Base-by-base conservation (phyloP, 495 filamentous ascomycete genomes). In the Neurospora intermedia region DNA sequence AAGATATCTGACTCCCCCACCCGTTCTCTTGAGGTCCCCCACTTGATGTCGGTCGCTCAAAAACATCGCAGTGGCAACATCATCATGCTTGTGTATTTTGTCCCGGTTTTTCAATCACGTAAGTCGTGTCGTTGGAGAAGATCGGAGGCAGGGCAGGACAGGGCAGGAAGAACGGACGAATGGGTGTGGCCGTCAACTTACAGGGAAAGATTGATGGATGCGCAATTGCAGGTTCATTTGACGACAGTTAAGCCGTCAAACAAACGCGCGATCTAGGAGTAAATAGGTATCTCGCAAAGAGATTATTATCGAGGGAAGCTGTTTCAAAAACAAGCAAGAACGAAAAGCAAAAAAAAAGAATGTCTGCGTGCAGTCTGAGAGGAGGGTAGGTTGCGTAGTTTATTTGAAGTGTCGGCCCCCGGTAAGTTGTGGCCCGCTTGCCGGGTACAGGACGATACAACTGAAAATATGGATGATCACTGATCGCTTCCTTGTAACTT, bases 171-270 rank as follows among this genome's bases (percentile, higher is more conserved):
- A 38, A 39, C 20, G 62, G 18, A 45, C 45, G 66, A 35, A 48
- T 35, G 9, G 70, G 27, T 62, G 48, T 15, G 18, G 13, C 2
- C 46, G 75, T 70, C 59, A 23, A 85, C 83, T 85, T 83, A 87
- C 85, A 77, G 80, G 82, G 80, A 81, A 79, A 79, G 80, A 82
- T 75, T 78, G 71, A 76, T 77, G 70, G 74, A 82, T 79, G 76
- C 78, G 79, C 80, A 78, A 83, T 80, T 88, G 89, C 87, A 91
- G 88, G 88, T 90, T 91, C 89, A 89, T 88, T 89, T 89, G 87
- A 89, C 87, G 88, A 87, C 87, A 80, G 72, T 73, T 43, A 77
- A 85, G 87, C 85, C 87, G 87, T 84, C 88, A 89, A 89, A 86
- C 81, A 84, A 90, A 91, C 87, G 87, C 87, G 87, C 87, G 76